These are phyloP conservation scores for Picochlorum sp. DNA, from an alignment of 139 green algal species.

Conservation along the genomic window DNA sequence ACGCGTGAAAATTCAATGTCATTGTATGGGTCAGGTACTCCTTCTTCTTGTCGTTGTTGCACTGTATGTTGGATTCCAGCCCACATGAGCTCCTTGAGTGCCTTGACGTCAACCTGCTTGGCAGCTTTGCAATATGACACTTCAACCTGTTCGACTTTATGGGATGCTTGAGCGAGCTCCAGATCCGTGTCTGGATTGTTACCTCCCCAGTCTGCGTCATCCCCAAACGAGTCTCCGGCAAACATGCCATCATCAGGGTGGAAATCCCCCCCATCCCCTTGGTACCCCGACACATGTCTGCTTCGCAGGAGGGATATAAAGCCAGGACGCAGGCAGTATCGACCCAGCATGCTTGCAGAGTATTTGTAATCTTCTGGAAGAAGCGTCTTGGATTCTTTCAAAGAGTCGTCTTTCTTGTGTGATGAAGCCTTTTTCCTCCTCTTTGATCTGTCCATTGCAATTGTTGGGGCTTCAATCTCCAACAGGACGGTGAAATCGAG, in stretches of 20 bases:
- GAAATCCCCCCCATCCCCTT: conserved; percentile 6
- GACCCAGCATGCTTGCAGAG: conserved; percentile 24
- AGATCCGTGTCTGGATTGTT: background rate
- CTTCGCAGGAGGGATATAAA: background rate
- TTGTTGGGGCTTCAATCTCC: conserved; percentile 5
- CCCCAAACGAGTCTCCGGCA: conserved; percentile 8
- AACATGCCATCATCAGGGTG: conserved; percentile 18
- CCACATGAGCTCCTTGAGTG: conserved; percentile 78
- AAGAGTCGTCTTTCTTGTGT: background rate
- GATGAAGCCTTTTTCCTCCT: background rate
- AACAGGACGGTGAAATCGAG: conserved; percentile 66
- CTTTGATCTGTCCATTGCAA: conserved; percentile 10
- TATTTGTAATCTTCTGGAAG: conserved; percentile 71
- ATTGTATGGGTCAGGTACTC: background rate
- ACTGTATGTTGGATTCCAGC: conserved; percentile 30
- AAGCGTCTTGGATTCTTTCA: conserved; percentile 37
- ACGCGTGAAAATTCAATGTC: conserved; percentile 33
- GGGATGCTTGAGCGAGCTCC: conserved; percentile 36
- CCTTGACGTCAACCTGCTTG: conserved; percentile 77
- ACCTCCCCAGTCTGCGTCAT: conserved; percentile 1
- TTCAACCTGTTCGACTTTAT: conserved; percentile 49
- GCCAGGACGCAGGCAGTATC: conserved; percentile 25
- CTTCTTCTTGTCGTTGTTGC: background rate
- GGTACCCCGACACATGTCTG: conserved; percentile 1
- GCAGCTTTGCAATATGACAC: conserved; percentile 55